Evolutionary conservation across 2,329 filamentous ascomycete species (phyloP), one percentile per base, ranked within the genome.

Genomic region (Didymella segeticola): DNA sequence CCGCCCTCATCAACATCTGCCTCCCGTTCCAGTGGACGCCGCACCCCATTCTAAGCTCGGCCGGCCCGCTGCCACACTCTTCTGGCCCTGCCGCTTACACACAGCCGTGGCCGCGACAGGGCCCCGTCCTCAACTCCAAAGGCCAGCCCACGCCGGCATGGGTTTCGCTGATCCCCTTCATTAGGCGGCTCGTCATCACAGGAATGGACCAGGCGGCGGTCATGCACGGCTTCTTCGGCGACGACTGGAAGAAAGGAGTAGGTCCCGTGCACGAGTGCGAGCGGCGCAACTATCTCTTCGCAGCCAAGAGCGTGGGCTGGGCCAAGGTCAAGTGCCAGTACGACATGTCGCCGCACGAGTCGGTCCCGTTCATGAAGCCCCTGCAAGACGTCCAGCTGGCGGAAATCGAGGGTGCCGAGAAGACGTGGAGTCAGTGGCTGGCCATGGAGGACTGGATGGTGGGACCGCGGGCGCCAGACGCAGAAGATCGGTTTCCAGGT

Each of bases 391-490:
- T 89, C 1, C 84, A 86, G 7, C 86, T 93, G 67, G 84, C 86
- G 19, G 95, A 98, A 77, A 90, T 98, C 57, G 84, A 90, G 58
- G 84, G 80, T 12, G 93, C 93, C 0, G 93, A 98, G 77, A 83
- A 84, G 57, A 87, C 83, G 55, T 99, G 95, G 95, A 96, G 91
- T 71, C 88, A 93, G 67, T 98, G 93, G 93, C 79, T 97, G 26
- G 91, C 91, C 11, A 96, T 97, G 91, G 91, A 96, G 75, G 93
- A 97, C 74, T 98, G 93, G 93, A 96, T 96, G 92, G 80, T 97
- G n/a, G 93, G 93, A 2, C 89, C 90, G 1, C 80, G 90, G 57
- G 88, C 88, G 26, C 89, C 89, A 6, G 67, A 71, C 52, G 68
- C 67, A n/a, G 68, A 71, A 33, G 69, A 70, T 34, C 60, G 63